A percentile compares a stretch with the other conserved stretches of the same genome.
These are phyloP conservation scores for Luffa acutangula DNA, from an alignment of 306 rosid species.

Conservation along the genomic window DNA sequence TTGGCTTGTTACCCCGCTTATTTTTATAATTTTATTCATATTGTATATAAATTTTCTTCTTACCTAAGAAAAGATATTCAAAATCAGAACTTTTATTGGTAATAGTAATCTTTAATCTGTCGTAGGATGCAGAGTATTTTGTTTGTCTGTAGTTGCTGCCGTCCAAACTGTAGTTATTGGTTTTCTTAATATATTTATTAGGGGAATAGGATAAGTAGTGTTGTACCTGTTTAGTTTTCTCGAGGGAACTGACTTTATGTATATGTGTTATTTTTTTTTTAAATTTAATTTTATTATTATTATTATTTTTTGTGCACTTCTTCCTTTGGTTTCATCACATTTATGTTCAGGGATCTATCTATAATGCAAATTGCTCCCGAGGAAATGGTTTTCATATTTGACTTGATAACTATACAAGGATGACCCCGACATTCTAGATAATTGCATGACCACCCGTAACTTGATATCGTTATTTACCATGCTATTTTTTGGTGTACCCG, in stretches of 20 bases:
- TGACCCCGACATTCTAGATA: slow-evolving; percentile 47
- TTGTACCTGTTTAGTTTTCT: background rate
- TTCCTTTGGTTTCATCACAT: slow-evolving; percentile 5
- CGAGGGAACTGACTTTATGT: background rate
- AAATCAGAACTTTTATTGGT: background rate
- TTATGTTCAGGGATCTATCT: slow-evolving; percentile 61
- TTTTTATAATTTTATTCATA: background rate
- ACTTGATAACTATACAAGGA: slow-evolving; percentile 67
- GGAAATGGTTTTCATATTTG: slow-evolving; percentile 57
- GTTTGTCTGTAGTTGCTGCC: background rate
- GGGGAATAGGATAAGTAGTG: too few relatives aligned
- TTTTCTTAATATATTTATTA: too few relatives aligned
- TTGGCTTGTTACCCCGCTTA: too few relatives aligned
- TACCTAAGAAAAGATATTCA: background rate
- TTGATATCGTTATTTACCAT: too few relatives aligned
- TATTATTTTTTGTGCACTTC: background rate
- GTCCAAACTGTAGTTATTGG: background rate
- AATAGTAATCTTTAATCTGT: background rate
- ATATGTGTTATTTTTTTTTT: background rate
- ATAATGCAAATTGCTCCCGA: slow-evolving; percentile 90
- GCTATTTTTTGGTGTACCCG: too few relatives aligned
- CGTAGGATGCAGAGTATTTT: background rate
- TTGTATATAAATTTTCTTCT: background rate
- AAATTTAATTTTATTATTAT: too few relatives aligned
- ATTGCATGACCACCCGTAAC: slow-evolving; percentile 47